Evolutionary conservation across 129 eudicot species (phyloP).

Genomic region (Lonicera japonica): DNA sequence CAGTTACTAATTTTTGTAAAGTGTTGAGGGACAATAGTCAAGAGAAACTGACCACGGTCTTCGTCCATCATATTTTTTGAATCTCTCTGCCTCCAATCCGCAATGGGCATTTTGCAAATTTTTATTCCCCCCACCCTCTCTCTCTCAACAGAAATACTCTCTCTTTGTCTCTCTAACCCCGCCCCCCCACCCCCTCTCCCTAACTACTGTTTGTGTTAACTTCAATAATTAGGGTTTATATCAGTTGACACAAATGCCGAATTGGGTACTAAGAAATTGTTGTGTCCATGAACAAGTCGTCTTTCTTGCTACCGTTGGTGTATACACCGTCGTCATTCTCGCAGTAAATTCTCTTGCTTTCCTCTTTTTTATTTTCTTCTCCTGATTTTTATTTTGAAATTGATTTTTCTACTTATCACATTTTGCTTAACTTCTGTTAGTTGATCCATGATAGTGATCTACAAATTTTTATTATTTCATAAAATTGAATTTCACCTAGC

Average conservation of each 20-base stretch:
- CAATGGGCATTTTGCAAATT: no score
- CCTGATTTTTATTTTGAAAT: not conserved
- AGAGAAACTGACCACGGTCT: not conserved
- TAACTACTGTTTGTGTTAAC: not conserved
- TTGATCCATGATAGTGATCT: no score
- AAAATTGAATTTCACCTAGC: no score
- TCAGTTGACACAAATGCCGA: constrained; percentile 34
- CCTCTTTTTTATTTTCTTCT: not conserved
- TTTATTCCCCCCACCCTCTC: no score
- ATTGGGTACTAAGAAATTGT: constrained; percentile 82
- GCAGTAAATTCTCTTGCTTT: constrained; percentile 33
- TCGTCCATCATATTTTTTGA: not conserved
- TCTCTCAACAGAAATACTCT: no score
- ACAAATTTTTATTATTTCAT: no score
- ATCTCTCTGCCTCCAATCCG: no score
- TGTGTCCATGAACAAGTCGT: constrained; percentile 68
- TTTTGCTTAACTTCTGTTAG: no score
- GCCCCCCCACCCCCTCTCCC: not conserved
- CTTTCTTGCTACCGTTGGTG: constrained; percentile 76
- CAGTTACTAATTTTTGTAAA: no score
- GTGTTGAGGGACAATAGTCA: not conserved
- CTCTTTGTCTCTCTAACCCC: no score
- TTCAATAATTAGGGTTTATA: constrained; percentile 7
- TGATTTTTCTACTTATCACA: no score
- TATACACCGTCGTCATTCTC: constrained; percentile 80